Base-by-base conservation (phyloP, 139 green algal species). In the Coelastrella sp. region DNA sequence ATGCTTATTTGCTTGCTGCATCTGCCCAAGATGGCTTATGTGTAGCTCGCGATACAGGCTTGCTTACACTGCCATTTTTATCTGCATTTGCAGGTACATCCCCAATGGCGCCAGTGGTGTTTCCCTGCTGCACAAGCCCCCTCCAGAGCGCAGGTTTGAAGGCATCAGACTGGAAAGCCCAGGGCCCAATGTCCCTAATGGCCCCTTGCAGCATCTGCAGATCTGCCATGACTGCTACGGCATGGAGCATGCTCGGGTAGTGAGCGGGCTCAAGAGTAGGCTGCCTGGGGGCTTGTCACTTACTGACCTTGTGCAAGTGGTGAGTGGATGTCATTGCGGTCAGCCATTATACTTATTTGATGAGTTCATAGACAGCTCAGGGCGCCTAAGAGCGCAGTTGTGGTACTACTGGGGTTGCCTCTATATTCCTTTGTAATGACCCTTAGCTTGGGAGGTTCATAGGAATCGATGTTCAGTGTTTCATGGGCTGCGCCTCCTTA, bases 91-190 rank as follows among this genome's bases (percentile, higher is more conserved):
- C 79, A 86, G 80, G 81, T 86, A 84, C 41, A 50, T 84, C 48
- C 57, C 57, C 6, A 40, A 17, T 17, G 59, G 59, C 21, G 86
- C 85, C 25, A 57, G 68, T 48, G 74, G 53, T 17, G 75, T 59
- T 35, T 73, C 68, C 38, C 79, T 81, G 40, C 87, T 87, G 81
- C 45, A 69, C 2, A 68, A 64, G 17, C 73, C 87, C 3, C 11
- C 30, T 1, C 41, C 64, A 19, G 93, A 94, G 88, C 93, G 93
- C 78, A 93, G 88, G 25, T 97, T 97, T 76, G 94, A 98, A 85
- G 95, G 95, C 91, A 96, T 98, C 81, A 86, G 85, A 60, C 88
- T 98, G 72, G 94, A 96, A 81, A 85, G 82, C 17, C 92, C 89
- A 5, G 93, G 93, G 23, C 34, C 69, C 64, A 85, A 57, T 15